Base-by-base conservation (phyloP, 2,329 filamentous ascomycete genomes). In the Curvularia sp. region DNA sequence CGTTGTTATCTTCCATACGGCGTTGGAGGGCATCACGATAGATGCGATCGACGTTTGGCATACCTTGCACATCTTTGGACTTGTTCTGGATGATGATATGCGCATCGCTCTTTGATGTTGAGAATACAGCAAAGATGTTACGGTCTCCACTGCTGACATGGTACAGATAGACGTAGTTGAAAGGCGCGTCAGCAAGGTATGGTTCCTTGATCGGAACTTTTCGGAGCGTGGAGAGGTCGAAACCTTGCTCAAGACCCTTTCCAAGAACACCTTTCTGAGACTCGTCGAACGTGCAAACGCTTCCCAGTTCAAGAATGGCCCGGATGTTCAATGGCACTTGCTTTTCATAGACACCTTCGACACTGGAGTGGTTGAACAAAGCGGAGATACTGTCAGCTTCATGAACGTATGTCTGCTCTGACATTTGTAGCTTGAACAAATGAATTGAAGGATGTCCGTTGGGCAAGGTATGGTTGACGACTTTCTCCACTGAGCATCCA, bases 301-400 rank as follows among this genome's bases (percentile, higher is more conserved):
- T 97, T 42, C 95, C 96, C 1, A 99, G 82, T 66, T 95, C 91
- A 9, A 99, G 85, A 31, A 99, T 86, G 4, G 94, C 95, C 41
- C 94, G 87, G 48, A 96, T 86, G 63, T 91, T 92, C 5, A 98
- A 82, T 0, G 96, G 93, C 1, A 99, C 84, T 65, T 97, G 90
- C 70, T 90, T 94, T 79, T 99, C 96, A 72, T 99, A 99, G 13
- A 99, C 93, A 30, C 96, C 96, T 77, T 99, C 95, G 1, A 99
- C 91, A 75, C 93, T 97, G 0, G 93, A 87, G 73, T 99, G 93
- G 63, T 94, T 93, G 80, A 97, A 94, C 1, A 98, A 82, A 28
- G 89, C 79, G 1, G 89, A 87, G 61, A 98, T 89, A 73, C 93
- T 96, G 61, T 93, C 89, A 0, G 89, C 84, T 75, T 98, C 92